Evolutionary conservation across 352 stramenopile genomes (phyloP), one percentile per base, ranked within the genome.

Genomic region (Pythium volutum): DNA sequence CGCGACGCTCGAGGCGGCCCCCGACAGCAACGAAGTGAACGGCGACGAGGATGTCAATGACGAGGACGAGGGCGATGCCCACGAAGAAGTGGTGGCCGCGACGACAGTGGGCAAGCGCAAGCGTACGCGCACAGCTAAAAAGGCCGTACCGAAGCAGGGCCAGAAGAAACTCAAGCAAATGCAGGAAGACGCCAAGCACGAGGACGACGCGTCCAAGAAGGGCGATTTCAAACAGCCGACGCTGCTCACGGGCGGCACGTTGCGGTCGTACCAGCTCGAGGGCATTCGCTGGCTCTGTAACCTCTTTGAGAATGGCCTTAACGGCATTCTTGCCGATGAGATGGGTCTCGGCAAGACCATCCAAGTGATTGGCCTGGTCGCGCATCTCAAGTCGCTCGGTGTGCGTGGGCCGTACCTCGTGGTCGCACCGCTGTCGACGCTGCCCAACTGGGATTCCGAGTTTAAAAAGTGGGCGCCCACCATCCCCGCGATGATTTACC

Each of bases 401-500:
- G 91, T 91, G 45, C 84, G 83, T 8, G 95, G 96, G 3, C 98
- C 98, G 16, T 99, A 97, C 71, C 76, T 99, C 9, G 88, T 99
- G 47, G 89, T 99, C 20, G 97, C 96, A 26, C 98, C 98, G 16
- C 79, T 99, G 9, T 99, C 95, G 22, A 99, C 97, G 27, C 81
- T 99, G 33, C 85, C 91, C 36, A 98, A 99, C 76, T 99, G 98
- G 98, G 71, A 98, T 34, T 78, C 97, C 11, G 87, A 95, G 69
- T 95, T 95, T 62, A 62, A 65, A 29, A 88, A 88, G 62, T 94
- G 79, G 77, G 69, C 79, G 26, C 87, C 87, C 3, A 76, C 78
- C 51, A 92, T 99, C 49, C 98, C 98, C 38, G 93, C 87, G 9
- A 79, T 99, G 29, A 88, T 99, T 5, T 99, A 99, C 71, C 97